phyloP scores from a whole-genome alignment of 108 stramenopile genomes.

The Pseudonitzschia delicatissima region DNA sequence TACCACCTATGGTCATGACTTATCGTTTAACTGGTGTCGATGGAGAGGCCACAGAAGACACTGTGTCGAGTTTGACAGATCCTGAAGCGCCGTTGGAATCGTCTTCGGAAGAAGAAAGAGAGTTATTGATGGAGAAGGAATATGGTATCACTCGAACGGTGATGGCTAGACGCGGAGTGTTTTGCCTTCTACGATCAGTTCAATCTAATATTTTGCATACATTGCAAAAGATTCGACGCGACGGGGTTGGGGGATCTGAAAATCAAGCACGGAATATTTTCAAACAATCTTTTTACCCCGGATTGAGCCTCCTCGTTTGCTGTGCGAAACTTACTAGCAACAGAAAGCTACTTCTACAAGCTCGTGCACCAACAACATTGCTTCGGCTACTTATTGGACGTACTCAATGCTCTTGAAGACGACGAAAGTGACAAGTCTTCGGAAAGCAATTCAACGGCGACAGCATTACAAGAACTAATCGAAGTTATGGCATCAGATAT shows the following conservation, averaged over 20 bases:
- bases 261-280: conserved; percentile 51
- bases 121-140: conserved; percentile 68
- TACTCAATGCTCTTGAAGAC: conserved; percentile 58
- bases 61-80: conserved; percentile 63
- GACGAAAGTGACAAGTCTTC: conserved; percentile 26
- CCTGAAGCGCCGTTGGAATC: conserved; percentile 59
- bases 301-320: conserved; percentile 50
- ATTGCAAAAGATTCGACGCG: conserved; percentile 62
- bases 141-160: conserved; percentile 67
- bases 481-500: conserved; percentile 80
- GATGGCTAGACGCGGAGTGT: conserved; percentile 48
- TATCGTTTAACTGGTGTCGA: conserved; percentile 84
- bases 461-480: conserved; percentile 72
- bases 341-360: conserved; percentile 63
- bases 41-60: conserved; percentile 89
- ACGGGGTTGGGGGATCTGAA: conserved; percentile 44
- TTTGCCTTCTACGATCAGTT: conserved; percentile 59
- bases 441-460: conserved; percentile 57
- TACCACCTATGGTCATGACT: conserved; percentile 76
- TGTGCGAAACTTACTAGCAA: conserved; percentile 69
- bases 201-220: conserved; percentile 49
- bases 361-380: conserved; percentile 75
- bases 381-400: conserved; percentile 72
- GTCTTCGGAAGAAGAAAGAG: conserved; percentile 37
- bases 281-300: conserved; percentile 53